Evolutionary conservation across 345 rosid species (phyloP).

Genomic region (Arabis alpina): DNA sequence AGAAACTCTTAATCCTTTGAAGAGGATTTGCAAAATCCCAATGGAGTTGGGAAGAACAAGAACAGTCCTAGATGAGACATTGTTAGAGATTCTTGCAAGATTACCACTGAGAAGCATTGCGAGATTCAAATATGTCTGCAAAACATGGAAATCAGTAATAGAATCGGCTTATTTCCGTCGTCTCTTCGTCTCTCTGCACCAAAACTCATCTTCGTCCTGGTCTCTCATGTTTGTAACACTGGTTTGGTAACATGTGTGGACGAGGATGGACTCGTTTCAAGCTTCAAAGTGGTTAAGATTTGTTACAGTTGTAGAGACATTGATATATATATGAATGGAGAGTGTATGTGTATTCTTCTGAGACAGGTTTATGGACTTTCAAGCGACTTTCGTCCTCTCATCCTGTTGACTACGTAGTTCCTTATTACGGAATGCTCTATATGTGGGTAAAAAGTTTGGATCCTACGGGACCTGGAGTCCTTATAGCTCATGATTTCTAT

Average conservation of each 20-base stretch:
- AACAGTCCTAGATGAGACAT: background rate
- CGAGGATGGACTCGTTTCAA: background rate
- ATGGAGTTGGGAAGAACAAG: background rate
- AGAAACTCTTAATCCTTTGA: too few species aligned
- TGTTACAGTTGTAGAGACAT: background rate
- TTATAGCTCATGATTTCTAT: background rate
- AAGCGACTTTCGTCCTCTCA: constrained; percentile 1
- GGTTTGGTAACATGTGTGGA: constrained; percentile 21
- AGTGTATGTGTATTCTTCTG: constrained; percentile 24
- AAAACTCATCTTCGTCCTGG: constrained; percentile 18
- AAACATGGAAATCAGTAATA: constrained; percentile 6
- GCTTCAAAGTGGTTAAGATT: constrained; percentile 29
- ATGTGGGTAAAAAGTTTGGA: background rate
- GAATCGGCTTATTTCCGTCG: background rate
- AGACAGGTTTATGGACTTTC: constrained; percentile 17
- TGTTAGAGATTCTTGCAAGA: constrained; percentile 21
- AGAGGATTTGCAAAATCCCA: background rate
- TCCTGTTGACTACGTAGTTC: background rate
- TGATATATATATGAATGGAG: constrained; percentile 20
- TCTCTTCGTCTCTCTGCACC: constrained; percentile 9
- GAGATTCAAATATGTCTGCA: constrained; percentile 9
- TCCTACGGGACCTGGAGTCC: background rate
- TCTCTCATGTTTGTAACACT: constrained; percentile 22
- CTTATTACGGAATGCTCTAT: background rate
- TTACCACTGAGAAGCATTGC: constrained; percentile 21